Conservation (phyloP, 306 rosid species). For the Medicago truncatula region DNA sequence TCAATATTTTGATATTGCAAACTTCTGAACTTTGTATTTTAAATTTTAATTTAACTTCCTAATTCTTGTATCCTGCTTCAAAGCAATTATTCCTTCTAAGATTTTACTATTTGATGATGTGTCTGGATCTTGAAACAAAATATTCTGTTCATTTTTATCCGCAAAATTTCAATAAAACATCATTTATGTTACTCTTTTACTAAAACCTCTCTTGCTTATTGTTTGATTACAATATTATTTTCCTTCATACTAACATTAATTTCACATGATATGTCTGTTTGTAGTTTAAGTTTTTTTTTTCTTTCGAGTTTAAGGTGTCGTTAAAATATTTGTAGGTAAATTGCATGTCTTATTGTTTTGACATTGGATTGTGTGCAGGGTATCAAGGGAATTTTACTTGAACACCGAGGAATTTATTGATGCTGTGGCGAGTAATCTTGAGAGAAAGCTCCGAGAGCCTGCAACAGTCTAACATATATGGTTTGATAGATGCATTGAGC, state of each 20-base stretch:
- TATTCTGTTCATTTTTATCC: neutral
- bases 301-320: no score
- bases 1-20: slow-evolving; percentile 19
- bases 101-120: neutral
- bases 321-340: neutral
- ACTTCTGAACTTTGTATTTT: neutral
- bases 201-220: neutral
- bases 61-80: slow-evolving; percentile 26
- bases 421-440: slow-evolving; percentile 74
- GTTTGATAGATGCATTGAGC: slow-evolving; percentile 23
- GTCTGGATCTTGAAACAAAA: neutral
- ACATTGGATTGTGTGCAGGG: slow-evolving; percentile 58
- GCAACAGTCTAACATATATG: slow-evolving; percentile 39
- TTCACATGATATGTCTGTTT: neutral
- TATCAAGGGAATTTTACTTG: slow-evolving; percentile 76
- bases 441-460: slow-evolving; percentile 60
- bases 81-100: neutral
- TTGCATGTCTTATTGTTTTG: slow-evolving; percentile 24
- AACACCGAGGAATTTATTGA: slow-evolving; percentile 89
- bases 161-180: neutral
- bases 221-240: neutral
- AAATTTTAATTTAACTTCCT: neutral
- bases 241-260: slow-evolving; percentile 4
- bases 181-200: neutral
- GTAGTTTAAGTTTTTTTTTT: no score